Evolutionary conservation across 106 monocot genomes (phyloP), one percentile per base, ranked within the genome.

Genomic region (Allium fistulosum): DNA sequence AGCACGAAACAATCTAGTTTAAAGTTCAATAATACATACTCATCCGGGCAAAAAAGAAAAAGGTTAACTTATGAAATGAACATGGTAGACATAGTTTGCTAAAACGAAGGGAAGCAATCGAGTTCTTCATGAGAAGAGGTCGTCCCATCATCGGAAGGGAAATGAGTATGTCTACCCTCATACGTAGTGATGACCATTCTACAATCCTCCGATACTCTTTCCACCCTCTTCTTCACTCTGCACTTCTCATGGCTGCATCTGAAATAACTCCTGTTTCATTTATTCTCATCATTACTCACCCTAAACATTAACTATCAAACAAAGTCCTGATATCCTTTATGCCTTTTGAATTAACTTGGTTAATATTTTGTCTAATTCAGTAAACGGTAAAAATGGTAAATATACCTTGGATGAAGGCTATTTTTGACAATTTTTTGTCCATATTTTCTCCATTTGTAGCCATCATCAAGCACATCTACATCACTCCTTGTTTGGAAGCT

Each of bases 371-470:
- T 22, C 53, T 3, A 59, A 65, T 22, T 66, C 50, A 52, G 50
- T 22, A 18, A 50, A 64, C 4, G 7, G 48, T n/a, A 46, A 28
- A 28, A 37, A 46, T 15, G 9, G 27, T 26, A 62, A 37, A 64
- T 45, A 48, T 79, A 90, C 90, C 90, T 90, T 62, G 90, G 90
- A 75, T 90, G 90, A 11, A 86, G 82, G 69, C 90, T 83, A 62
- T 90, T 90, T 74, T 90, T 90, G 48, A 90, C 90, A 80, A 90
- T 76, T 59, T 90, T 90, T 66, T 90, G 90, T 17, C 90, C 90
- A 76, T 90, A 90, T 58, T 90, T 90, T 53, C 88, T 82, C 88
- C 88, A 89, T 65, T 85, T 89, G 72, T 90, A 90, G 7, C 90
- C 90, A 62, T 90, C 90, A 72, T 90, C 90, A 7, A 90, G 64